Evolutionary conservation across 176 grass and related monocot genomes (phyloP), one percentile per base, ranked within the genome.

Genomic region (Paspalum vaginatum): DNA sequence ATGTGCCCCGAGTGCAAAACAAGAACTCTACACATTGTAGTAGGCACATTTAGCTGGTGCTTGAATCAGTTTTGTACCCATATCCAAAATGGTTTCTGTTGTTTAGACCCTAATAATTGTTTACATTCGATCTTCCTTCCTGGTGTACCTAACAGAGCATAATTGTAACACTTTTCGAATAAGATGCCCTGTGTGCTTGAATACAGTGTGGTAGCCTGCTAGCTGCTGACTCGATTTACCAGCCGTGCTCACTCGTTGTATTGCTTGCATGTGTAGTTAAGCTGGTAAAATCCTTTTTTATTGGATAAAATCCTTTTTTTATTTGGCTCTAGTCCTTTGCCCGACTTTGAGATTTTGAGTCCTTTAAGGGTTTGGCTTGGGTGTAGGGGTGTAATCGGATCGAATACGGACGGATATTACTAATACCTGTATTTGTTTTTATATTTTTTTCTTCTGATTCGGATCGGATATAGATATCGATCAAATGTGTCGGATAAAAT

Each of bases 51-150:
- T 78, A 74, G 83, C 66, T 66, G 68, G 73, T 72, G 66, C 61
- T 61, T 78, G 73, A 52, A 66, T 67, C 51, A 86, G 45, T 74
- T 89, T 61, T 86, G 50, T 85, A 80, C 63, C 56, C 76, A 44
- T 46, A 69, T 41, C 56, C 47, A n/a, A 13, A 84, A 75, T 22
- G 10, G 62, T 26, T 49, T 68, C 5, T 81, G 65, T 77, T 81
- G 64, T 86, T 85, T 58, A 39, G 61, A 85, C 43, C 58, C 24
- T 42, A 89, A 85, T 78, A 86, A 78, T 73, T 66, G 18, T 71
- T 38, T 64, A 32, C 14, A 25, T 73, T 53, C 0, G 16, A 15
- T 42, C 60, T 68, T n/a, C 32, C 43, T 66, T 27, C 51, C 40
- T 18, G 48, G 16, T 77, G 21, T 68, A 27, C 42, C 51, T 44